Evolutionary conservation across 139 green algal genomes (phyloP).

Genomic region (Chlamydomonas sp.): DNA sequence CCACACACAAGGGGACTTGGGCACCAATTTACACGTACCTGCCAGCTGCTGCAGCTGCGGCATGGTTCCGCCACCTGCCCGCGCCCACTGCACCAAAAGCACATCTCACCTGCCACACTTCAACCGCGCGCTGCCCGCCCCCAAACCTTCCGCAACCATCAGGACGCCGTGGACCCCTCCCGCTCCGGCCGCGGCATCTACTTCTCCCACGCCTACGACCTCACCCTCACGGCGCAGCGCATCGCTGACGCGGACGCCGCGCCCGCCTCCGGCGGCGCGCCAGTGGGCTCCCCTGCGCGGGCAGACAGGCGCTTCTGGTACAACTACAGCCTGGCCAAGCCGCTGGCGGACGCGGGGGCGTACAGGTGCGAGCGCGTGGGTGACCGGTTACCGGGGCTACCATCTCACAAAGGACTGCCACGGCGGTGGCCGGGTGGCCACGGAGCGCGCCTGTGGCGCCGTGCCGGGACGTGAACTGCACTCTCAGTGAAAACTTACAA

Average conservation of each 20-base stretch:
- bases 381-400: no score
- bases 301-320: slow-evolving; percentile 80
- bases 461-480: no score
- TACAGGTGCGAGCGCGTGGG: background rate
- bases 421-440: no score
- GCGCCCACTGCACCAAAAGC: background rate
- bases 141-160: slow-evolving; percentile 10
- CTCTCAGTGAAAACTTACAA: no score
- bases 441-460: no score
- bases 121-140: slow-evolving; percentile 11
- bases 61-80: background rate
- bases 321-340: slow-evolving; percentile 71
- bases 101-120: background rate
- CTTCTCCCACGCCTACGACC: slow-evolving; percentile 77
- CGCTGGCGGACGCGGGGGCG: slow-evolving; percentile 64
- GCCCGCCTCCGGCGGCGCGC: background rate
- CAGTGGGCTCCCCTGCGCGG: slow-evolving; percentile 36
- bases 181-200: slow-evolving; percentile 74
- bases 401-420: no score
- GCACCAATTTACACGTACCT: background rate
- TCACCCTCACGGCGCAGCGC: slow-evolving; percentile 83
- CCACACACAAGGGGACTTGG: background rate
- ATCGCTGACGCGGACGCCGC: background rate
- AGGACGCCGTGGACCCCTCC: slow-evolving; percentile 67
- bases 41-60: slow-evolving; percentile 2